Evolutionary conservation across 179 eudicot species (phyloP).

Genomic region (Drosera spatulata): DNA sequence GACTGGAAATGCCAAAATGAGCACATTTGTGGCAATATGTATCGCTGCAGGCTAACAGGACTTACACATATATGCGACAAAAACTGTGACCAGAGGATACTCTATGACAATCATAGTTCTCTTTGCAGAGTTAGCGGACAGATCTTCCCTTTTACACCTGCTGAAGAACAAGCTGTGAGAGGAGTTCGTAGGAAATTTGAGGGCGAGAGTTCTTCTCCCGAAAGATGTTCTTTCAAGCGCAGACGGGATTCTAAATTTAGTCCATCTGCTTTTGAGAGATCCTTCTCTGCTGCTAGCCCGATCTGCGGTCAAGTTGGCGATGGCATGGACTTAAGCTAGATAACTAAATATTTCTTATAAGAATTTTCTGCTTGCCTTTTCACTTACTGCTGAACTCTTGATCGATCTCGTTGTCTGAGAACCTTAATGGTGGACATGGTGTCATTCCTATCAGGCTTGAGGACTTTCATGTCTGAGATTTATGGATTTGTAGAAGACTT

Average conservation of each 20-base stretch:
- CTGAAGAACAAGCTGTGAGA: constrained; percentile 85
- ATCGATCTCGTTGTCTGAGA: constrained; percentile 17
- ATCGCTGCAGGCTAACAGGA: constrained; percentile 80
- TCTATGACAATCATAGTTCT: constrained; percentile 83
- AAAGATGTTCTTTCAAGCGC: constrained; percentile 76
- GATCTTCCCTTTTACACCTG: constrained; percentile 64
- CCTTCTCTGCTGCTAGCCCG: constrained; percentile 74
- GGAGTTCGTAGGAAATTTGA: constrained; percentile 92
- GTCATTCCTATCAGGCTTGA: constrained; percentile 37
- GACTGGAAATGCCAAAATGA: constrained; percentile 92
- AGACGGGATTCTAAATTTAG: constrained; percentile 51
- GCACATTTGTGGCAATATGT: constrained; percentile 87
- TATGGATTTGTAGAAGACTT: constrained; percentile 26
- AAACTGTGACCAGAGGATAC: constrained; percentile 94
- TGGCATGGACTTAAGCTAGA: constrained; percentile 97
- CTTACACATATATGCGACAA: constrained; percentile 90
- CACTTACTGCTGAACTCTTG: neutral
- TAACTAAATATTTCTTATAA: constrained; percentile 15
- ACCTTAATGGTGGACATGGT: constrained; percentile 26
- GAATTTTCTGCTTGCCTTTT: constrained; percentile 11
- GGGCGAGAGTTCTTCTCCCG: constrained; percentile 40
- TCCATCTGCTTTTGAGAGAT: constrained; percentile 91
- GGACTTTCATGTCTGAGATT: constrained; percentile 17
- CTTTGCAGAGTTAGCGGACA: constrained; percentile 90
- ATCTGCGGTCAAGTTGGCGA: constrained; percentile 92